Conservation (phyloP, 2,329 filamentous ascomycete genomes). For the Fusarium pseudoanthophilum region DNA sequence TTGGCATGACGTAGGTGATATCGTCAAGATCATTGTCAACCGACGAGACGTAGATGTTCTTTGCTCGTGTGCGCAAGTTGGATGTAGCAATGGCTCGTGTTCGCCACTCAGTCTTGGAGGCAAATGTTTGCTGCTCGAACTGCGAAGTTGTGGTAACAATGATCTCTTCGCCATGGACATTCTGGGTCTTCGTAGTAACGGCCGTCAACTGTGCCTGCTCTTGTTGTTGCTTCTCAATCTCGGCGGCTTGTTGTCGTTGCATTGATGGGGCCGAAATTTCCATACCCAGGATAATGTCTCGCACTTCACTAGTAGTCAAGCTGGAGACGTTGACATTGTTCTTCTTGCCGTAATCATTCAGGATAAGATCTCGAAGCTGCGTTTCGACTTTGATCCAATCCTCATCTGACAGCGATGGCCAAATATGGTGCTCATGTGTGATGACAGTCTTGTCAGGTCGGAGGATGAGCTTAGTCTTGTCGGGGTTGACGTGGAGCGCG, state of each 20-base stretch:
- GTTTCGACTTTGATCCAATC: constrained; percentile 99
- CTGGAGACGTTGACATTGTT: constrained; percentile 99
- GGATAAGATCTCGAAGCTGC: constrained; percentile 90
- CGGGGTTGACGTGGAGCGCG: constrained; percentile 95
- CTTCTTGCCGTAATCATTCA: constrained; percentile 99
- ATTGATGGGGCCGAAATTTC: constrained; percentile 98
- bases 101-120: constrained; percentile 98
- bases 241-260: constrained; percentile 97
- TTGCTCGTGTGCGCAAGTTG: constrained; percentile 90
- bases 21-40: constrained; percentile 92
- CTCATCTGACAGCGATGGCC: constrained; percentile 92
- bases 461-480: constrained; percentile 96
- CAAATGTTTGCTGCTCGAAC: constrained; percentile 97
- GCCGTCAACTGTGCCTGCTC: constrained; percentile 97
- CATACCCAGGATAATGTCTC: constrained; percentile 99
- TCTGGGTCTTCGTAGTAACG: constrained; percentile 98
- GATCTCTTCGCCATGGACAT: constrained; percentile 95
- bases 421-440: constrained; percentile 98
- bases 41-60: constrained; percentile 98
- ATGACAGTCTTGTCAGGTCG: constrained; percentile 98
- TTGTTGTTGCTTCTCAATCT: constrained; percentile 98
- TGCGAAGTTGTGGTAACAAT: constrained; percentile 98
- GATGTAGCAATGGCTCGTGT: constrained; percentile 96
- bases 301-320: constrained; percentile 94
- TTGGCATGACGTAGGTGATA: constrained; percentile 97